phyloP scores from a whole-genome alignment of 768 basidiomycete species.

The Amanita molliuscula region DNA sequence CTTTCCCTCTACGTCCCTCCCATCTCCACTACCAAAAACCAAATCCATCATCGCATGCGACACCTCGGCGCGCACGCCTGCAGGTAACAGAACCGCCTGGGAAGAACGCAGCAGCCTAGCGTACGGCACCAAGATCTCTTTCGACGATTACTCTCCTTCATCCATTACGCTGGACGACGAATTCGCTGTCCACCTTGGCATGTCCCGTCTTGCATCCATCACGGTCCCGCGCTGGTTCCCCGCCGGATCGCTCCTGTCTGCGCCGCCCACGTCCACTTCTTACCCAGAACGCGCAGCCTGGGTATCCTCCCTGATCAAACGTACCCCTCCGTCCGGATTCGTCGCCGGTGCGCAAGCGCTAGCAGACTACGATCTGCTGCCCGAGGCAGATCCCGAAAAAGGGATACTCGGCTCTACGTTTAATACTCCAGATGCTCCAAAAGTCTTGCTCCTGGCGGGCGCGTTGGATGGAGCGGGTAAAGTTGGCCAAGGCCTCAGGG shows the following conservation, averaged over 20 bases:
- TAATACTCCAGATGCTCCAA: conserved; percentile 14
- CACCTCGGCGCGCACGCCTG: conserved; percentile 31
- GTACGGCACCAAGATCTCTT: conserved; percentile 11
- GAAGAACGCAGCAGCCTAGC: conserved; percentile 31
- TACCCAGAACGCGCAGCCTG: conserved; percentile 13
- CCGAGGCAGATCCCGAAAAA: neutral
- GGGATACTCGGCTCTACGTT: conserved; percentile 4
- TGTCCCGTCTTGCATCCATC: conserved; percentile 31
- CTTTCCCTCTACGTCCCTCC: conserved; percentile 7
- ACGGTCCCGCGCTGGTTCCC: conserved; percentile 44
- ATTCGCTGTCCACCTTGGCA: conserved; percentile 14
- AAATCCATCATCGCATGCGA: conserved; percentile 38
- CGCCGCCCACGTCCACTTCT: neutral
- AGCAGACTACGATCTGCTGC: conserved; percentile 30
- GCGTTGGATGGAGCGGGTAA: conserved; percentile 37
- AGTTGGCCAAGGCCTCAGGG: conserved; percentile 27
- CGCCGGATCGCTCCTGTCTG: conserved; percentile 16
- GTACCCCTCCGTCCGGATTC: conserved; percentile 33
- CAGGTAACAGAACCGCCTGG: conserved; percentile 41
- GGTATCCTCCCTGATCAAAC: conserved; percentile 26
- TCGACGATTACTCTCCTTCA: conserved; percentile 1
- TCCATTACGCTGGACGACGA: conserved; percentile 8
- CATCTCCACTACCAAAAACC: conserved; percentile 12
- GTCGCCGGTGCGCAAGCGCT: conserved; percentile 35
- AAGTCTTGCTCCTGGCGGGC: conserved; percentile 36